Base-by-base conservation (phyloP, 176 grass and related monocot genomes). In the Pontederia paniculata region DNA sequence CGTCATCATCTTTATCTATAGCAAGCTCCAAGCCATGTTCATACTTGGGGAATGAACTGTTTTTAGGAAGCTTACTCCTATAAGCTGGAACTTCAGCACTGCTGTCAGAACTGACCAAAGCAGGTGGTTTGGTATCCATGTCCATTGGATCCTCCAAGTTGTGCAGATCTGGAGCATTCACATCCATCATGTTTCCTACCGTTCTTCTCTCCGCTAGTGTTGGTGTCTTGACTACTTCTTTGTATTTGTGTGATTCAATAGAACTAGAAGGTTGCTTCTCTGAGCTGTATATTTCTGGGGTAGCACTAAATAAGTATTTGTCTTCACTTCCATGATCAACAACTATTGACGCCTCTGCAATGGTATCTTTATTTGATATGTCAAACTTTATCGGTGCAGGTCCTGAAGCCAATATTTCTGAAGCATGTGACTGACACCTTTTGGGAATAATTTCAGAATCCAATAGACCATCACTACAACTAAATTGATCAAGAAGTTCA, bases 91-190 rank as follows among this genome's bases (percentile, higher is more conserved):
- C 77, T 51, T 93, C 87, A 45, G 72, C 77, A 18, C 77, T 99
- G 72, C 86, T 85, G 66, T 85, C 87, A 52, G 94, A 99, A 67
- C 94, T 99, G 63, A 88, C 80, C 67, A 88, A 77, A 76, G 76
- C 81, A 66, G 87, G 76, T 9, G 80, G 74, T 63, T 98, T 88
- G 18, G 49, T 65, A 65, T 80, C 77, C 17, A 80, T 71, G 71
- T 88, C 74, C 80, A 84, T 81, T 43, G 50, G 70, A 63, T 85
- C 81, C 12, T 69, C 59, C 49, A 80, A 55, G 62, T 63, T 84
- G 72, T 74, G 76, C 83, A 77, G 68, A 58, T 87, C 71, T 14
- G 80, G 46, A 52, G 63, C 28, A 42, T 57, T 56, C 12, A 13
- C 8, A 48, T 58, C 52, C 45, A 21, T 65, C 41, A 16, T 54